Evolutionary conservation across 176 grass and related monocot genomes (phyloP), one percentile per base, ranked within the genome.

Genomic region (Alopecurus myosuroides): DNA sequence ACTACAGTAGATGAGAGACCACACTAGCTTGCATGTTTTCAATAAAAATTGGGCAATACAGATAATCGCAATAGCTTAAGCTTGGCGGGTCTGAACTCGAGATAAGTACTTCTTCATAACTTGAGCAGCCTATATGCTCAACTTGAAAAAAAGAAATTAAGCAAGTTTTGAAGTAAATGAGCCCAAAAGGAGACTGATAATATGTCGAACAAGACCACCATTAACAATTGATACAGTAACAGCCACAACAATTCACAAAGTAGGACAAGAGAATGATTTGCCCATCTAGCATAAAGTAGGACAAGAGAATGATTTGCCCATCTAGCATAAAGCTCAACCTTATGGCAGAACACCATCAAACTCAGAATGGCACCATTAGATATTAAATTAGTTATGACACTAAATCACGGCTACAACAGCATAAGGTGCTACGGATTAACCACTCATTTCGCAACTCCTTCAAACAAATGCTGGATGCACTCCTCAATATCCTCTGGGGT

Each of bases 391-490:
- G 49, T 23, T 30, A 83, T 71, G 48, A 18, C 39, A 80, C 26
- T 5, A 87, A 79, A 84, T 39, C 61, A 70, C 48, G 68, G 46
- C n/a, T 75, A 67, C 14, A 48, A 73, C 37, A 79, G 46, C 37
- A 85, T 56, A 40, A 17, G 57, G 60, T 77, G 36, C 80, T 58
- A 82, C 81, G 77, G 15, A 53, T 28, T 42, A 73, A n/a, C 56
- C 61, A 84, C 89, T 89, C 88, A 91, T 86, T 90, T 96, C 36
- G 79, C 84, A 29, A 50, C 34, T 58, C 97, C 97, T 85, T 92
- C 85, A 63, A 99, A 99, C 81, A 99, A 74, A 30, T 92, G 86
- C 29, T 93, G 85, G 85, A 99, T 94, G 70, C 67, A 83, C 37
- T 81, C 56, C 88, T 92, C 81, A 11, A 99, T 86, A 81, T 92